Base-by-base conservation (phyloP, 169 alveolate genomes). In the Babesia ovis region DNA sequence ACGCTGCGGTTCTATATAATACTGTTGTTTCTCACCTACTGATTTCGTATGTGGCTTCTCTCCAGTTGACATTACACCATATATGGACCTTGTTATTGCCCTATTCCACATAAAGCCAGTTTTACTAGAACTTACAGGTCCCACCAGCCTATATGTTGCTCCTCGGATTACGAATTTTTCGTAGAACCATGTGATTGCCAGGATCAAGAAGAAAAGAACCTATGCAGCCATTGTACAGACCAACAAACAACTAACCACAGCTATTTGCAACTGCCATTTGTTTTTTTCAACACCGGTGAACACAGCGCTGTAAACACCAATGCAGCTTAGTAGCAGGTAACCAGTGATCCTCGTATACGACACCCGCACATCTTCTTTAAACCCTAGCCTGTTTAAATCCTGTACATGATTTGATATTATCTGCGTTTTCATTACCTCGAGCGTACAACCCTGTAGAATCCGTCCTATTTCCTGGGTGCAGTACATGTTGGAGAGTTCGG, bases 241-340 rank as follows among this genome's bases (percentile, higher is more conserved):
- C 12, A 2, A 2, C 4, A 25, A n/a, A 14, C 37, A n/a, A 43
- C 86, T 2, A 67, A 77, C 86, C 71, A 77, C 48, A n/a, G 51
- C n/a, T 3, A 69, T n/a, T 22, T 60, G n/a, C 48, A 77, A 32
- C 3, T 27, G 31, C 8, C 5, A 31, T 56, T 34, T 77, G 46
- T 79, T 31, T 55, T 66, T 68, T 16, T 68, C 86, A 11, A 77
- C 58, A 35, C 64, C 37, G 46, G 61, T 62, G 67, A 68, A 77
- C 42, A 57, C 41, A 37, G 82, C 71, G 42, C 69, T 59, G 75
- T 77, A 77, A n/a, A 69, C 39, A 9, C 86, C 86, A 20, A 77
- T 42, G 25, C 60, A 61, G 59, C 64, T 25, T 9, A 77, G 71
- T 29, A 77, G 64, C 12, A 68, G 50, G 56, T 39, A 67, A 20